Evolutionary conservation across 495 filamentous ascomycete species (phyloP), one percentile per base, ranked within the genome.

Genomic region (Recurvomyces mirabilis): DNA sequence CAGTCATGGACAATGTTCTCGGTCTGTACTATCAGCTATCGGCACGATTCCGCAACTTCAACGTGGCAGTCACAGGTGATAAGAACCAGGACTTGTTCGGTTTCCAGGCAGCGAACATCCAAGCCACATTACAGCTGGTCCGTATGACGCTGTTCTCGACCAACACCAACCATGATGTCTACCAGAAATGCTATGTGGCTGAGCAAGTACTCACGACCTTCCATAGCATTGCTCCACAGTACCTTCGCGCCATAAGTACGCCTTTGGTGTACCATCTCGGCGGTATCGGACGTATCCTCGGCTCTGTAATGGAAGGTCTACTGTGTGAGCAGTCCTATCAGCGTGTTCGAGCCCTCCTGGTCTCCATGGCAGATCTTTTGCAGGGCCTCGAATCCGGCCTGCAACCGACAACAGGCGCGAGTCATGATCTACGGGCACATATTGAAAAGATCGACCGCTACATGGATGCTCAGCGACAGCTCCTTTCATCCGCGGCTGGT

Each of bases 41-140:
- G 2, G 25, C 50, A 15, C 50, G 53, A 29, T 70, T 72, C 46
- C 65, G 63, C 18, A 53, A 63, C 30, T 58, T 56, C 0, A 28
- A 14, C 30, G 3, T 5, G 1, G 62, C 56, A 1, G 52, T 52
- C 0, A 64, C 64, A 7, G 56, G 54, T 20, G 64, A 65, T 52
- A 56, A 49, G 25, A 38, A 26, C 0, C 55, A 58, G 18, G 64
- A 71, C 46, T 55, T 66, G 1, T 68, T 66, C 39, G 65, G 68
- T 1, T 71, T 72, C 35, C 69, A 73, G 52, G 67, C 68, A n/a
- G 70, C 71, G 30, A 71, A 72, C 41, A 73, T 74, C 32, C 60
- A 65, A 20, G 68, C 68, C 4, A 72, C 68, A 3, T 51, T 73
- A 11, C 67, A 70, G 42, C 62, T 73, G 10, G 61, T 73, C 5